A percentile compares a stretch with the other conserved stretches of the same genome.
Conservation (phyloP, 495 filamentous ascomycete species). For the Penicillium paxilli region DNA sequence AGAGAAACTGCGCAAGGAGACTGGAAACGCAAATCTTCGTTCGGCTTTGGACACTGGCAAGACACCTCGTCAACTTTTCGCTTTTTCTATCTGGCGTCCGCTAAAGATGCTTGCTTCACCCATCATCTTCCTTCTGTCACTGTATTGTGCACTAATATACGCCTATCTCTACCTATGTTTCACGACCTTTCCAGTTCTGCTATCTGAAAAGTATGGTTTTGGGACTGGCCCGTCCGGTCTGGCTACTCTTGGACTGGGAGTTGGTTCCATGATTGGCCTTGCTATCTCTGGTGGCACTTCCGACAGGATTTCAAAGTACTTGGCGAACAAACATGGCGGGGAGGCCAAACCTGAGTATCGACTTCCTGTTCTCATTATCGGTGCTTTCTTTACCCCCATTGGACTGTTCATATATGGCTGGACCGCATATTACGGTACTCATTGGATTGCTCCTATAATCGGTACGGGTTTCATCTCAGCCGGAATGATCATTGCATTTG, state of each 20-base stretch:
- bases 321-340: constrained; percentile 8
- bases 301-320: constrained; percentile 28
- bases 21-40: constrained; percentile 42
- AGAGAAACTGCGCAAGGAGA: constrained; percentile 59
- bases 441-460: constrained; percentile 68
- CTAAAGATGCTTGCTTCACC: constrained; percentile 56
- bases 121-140: constrained; percentile 56
- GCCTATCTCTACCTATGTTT: constrained; percentile 65
- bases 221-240: constrained; percentile 56
- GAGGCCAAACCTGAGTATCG: constrained; percentile 31
- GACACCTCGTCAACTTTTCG: constrained; percentile 31
- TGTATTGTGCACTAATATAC: constrained; percentile 57
- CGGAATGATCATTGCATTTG: constrained; percentile 44
- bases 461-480: constrained; percentile 66
- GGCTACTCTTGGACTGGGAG: constrained; percentile 51
- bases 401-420: constrained; percentile 75
- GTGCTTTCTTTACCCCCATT: constrained; percentile 56
- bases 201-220: constrained; percentile 55
- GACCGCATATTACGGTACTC: constrained; percentile 51
- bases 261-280: constrained; percentile 50
- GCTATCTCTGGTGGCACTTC: constrained; percentile 31
- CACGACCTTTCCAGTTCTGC: constrained; percentile 59
- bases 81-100: constrained; percentile 47
- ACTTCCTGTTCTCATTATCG: constrained; percentile 56
- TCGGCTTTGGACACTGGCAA: constrained; percentile 33